phyloP scores from a whole-genome alignment of 768 basidiomycete species.

The Dacryopinax primogenitus region DNA sequence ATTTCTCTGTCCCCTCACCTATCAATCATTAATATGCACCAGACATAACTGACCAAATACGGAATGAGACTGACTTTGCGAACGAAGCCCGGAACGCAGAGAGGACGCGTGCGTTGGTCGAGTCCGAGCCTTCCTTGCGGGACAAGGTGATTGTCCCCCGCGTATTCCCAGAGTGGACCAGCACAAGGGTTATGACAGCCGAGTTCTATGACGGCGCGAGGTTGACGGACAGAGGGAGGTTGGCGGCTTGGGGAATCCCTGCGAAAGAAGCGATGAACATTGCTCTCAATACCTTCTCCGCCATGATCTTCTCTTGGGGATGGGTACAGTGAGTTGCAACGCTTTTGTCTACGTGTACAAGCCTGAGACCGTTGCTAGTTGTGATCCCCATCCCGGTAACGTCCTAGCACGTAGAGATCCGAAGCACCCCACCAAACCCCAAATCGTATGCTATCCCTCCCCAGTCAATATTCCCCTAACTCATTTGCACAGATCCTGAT shows the following conservation, averaged over 20 bases:
- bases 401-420: slow-evolving; percentile 12
- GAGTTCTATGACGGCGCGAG: slow-evolving; percentile 77
- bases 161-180: slow-evolving; percentile 58
- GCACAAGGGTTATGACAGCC: slow-evolving; percentile 65
- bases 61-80: slow-evolving; percentile 69
- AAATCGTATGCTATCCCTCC: slow-evolving; percentile 31
- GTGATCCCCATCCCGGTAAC: slow-evolving; percentile 43
- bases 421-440: slow-evolving; percentile 25
- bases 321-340: slow-evolving; percentile 44
- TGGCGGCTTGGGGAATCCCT: slow-evolving; percentile 30
- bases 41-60: slow-evolving; percentile 58
- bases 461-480: slow-evolving; percentile 24
- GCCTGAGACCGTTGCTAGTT: slow-evolving; percentile 27
- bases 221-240: slow-evolving; percentile 47
- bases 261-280: slow-evolving; percentile 54
- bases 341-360: neutral
- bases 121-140: slow-evolving; percentile 53
- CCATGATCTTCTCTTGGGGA: slow-evolving; percentile 85
- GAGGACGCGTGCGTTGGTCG: slow-evolving; percentile 54
- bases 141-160: slow-evolving; percentile 67
- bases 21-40: slow-evolving; percentile 18
- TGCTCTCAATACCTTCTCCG: slow-evolving; percentile 77
- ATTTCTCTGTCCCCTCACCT: neutral
- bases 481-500: slow-evolving; percentile 63
- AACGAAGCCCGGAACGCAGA: slow-evolving; percentile 67